These are phyloP conservation scores for Monosporozyma aquatica DNA, from an alignment of 805 yeast genomes.

Conservation along the genomic window DNA sequence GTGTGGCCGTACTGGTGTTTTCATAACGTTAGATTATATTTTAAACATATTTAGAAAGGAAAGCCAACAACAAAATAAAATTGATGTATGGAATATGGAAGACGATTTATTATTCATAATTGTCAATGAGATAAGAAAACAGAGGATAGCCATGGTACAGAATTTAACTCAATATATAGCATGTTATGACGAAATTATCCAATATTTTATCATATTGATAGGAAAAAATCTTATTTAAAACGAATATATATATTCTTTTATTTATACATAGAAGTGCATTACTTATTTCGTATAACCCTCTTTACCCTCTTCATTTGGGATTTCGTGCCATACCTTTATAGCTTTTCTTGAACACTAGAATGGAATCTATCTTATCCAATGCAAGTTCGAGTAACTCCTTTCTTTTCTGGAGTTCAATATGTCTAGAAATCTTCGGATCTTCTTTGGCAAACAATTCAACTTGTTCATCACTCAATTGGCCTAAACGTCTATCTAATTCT, in stretches of 20 bases:
- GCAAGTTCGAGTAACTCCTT: slow-evolving; percentile 84
- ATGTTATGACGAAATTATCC: slow-evolving; percentile 50
- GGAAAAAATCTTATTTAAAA: neutral
- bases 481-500: slow-evolving; percentile 70
- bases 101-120: slow-evolving; percentile 51
- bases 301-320: neutral
- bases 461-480: slow-evolving; percentile 59
- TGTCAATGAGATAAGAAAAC: slow-evolving; percentile 55
- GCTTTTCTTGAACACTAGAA: slow-evolving; percentile 33
- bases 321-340: slow-evolving; percentile 18
- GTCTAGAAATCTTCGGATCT: slow-evolving; percentile 83
- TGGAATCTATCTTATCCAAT: slow-evolving; percentile 64
- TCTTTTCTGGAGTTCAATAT: slow-evolving; percentile 87
- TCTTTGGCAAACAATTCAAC: slow-evolving; percentile 87
- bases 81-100: slow-evolving; percentile 35
- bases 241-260: neutral
- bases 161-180: slow-evolving; percentile 59
- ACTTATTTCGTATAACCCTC: too few species aligned
- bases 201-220: slow-evolving; percentile 22
- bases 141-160: slow-evolving; percentile 72
- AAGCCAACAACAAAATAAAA: slow-evolving; percentile 26
- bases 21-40: slow-evolving; percentile 53
- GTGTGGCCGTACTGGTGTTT: slow-evolving; percentile 92
- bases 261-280: neutral
- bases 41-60: slow-evolving; percentile 30